Percentiles rank a stretch among this genome's conserved stretches.
Conservation (phyloP, 2,329 filamentous ascomycete genomes). For the Dactylella cylindrospora region DNA sequence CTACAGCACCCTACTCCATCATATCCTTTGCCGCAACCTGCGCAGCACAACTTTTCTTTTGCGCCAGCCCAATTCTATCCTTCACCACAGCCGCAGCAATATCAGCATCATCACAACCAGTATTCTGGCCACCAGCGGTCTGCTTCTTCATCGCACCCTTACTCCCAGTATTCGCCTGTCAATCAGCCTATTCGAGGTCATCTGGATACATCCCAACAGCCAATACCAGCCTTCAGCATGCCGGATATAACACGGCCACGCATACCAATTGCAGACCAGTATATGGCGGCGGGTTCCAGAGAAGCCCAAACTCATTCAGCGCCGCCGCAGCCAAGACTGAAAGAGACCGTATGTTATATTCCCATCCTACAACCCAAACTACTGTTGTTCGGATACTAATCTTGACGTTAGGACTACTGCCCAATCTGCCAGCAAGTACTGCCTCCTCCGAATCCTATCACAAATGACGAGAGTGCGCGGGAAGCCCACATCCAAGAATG, state of each 20-base stretch:
- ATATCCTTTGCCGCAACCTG: slow-evolving; percentile 23
- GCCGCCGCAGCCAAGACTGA: slow-evolving; percentile 41
- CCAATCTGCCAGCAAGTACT: slow-evolving; percentile 47
- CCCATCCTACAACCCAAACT: no score
- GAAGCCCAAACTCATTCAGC: slow-evolving; percentile 33
- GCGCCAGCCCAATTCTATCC: slow-evolving; percentile 34
- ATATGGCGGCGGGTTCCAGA: slow-evolving; percentile 12
- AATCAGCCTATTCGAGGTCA: slow-evolving; percentile 29
- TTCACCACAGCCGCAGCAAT: slow-evolving; percentile 23
- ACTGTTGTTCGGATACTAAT: slow-evolving; percentile 1
- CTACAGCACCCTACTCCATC: slow-evolving; percentile 38
- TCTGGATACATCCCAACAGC: slow-evolving; percentile 33
- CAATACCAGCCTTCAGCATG: slow-evolving; percentile 35
- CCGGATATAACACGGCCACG: slow-evolving; percentile 12
- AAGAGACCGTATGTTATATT: slow-evolving; percentile 43
- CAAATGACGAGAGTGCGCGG: slow-evolving; percentile 52
- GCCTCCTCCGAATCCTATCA: slow-evolving; percentile 44
- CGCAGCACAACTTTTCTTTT: slow-evolving; percentile 24
- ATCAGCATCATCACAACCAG: slow-evolving; percentile 21
- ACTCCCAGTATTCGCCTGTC: slow-evolving; percentile 34
- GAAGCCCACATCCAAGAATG: slow-evolving; percentile 56
- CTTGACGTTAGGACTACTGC: slow-evolving; percentile 47
- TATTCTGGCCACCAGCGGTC: slow-evolving; percentile 37
- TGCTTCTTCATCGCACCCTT: slow-evolving; percentile 22
- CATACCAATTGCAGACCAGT: slow-evolving; percentile 26